These are phyloP conservation scores for Dipodascus albidus DNA, from an alignment of 805 yeast genomes.

Conservation along the genomic window DNA sequence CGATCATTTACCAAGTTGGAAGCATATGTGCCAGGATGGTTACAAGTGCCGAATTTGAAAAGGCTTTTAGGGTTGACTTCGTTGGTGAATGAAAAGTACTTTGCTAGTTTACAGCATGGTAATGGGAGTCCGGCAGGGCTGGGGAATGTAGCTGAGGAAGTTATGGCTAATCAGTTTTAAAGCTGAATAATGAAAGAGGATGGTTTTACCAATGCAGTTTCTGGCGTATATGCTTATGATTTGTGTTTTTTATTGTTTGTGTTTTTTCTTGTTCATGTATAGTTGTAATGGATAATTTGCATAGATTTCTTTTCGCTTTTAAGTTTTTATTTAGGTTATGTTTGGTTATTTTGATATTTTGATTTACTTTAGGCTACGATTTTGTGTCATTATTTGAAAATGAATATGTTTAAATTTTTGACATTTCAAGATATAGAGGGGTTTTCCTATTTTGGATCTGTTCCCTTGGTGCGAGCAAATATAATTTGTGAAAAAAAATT, in stretches of 20 bases:
- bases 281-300: neutral
- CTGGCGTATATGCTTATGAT: too few relatives aligned
- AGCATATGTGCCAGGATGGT: slow-evolving; percentile 83
- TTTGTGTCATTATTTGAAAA: too few relatives aligned
- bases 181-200: neutral
- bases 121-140: neutral
- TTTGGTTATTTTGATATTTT: too few relatives aligned
- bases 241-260: neutral
- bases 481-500: too few relatives aligned
- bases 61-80: slow-evolving; percentile 66
- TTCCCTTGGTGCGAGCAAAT: too few relatives aligned
- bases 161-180: neutral
- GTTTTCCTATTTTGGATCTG: too few relatives aligned
- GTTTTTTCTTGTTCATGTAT: neutral
- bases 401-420: too few relatives aligned
- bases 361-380: too few relatives aligned
- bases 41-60: slow-evolving; percentile 80
- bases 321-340: neutral
- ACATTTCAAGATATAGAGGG: too few relatives aligned
- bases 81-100: slow-evolving; percentile 13
- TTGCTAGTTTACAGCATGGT: neutral
- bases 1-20: slow-evolving; percentile 59
- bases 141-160: neutral
- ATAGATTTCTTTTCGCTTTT: neutral
- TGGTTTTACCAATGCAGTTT: too few relatives aligned